phyloP scores from a whole-genome alignment of 1,139 yeast genomes.

The Pichia terricola region DNA sequence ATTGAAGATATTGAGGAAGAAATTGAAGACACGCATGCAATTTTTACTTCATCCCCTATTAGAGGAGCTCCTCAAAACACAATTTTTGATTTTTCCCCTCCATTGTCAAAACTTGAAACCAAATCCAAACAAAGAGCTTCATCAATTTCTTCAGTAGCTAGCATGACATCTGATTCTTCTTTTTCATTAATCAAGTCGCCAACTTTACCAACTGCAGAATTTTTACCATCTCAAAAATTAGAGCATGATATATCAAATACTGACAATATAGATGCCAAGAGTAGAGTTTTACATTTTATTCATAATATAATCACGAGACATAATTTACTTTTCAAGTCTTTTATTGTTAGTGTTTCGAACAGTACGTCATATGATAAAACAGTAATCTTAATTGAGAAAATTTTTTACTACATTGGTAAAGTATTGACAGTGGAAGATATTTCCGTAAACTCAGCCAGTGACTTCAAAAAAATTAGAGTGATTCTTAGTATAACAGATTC shows the following conservation, averaged over 20 bases:
- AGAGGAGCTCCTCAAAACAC: not conserved
- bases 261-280: conserved; percentile 4
- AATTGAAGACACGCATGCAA: not conserved
- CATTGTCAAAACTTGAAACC: not conserved
- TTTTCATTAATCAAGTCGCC: not conserved
- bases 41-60: conserved; percentile 6
- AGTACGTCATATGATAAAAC: conserved; percentile 13
- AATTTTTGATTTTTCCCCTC: too few species aligned
- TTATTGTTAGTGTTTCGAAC: conserved; percentile 23
- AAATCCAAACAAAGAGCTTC: not conserved
- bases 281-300: conserved; percentile 20
- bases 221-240: not conserved
- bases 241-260: not conserved
- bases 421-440: conserved; percentile 2
- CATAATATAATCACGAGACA: conserved; percentile 23
- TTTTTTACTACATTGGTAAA: conserved; percentile 10
- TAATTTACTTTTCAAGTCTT: conserved; percentile 18
- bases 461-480: conserved; percentile 1
- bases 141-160: not conserved
- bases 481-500: conserved; percentile 5
- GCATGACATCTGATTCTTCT: not conserved
- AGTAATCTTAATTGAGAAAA: not conserved
- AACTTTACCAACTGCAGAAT: not conserved
- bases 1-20: too few species aligned
- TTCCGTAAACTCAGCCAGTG: not conserved